Evolutionary conservation across 495 filamentous ascomycete species (phyloP).

Genomic region (Pyronema domesticum): DNA sequence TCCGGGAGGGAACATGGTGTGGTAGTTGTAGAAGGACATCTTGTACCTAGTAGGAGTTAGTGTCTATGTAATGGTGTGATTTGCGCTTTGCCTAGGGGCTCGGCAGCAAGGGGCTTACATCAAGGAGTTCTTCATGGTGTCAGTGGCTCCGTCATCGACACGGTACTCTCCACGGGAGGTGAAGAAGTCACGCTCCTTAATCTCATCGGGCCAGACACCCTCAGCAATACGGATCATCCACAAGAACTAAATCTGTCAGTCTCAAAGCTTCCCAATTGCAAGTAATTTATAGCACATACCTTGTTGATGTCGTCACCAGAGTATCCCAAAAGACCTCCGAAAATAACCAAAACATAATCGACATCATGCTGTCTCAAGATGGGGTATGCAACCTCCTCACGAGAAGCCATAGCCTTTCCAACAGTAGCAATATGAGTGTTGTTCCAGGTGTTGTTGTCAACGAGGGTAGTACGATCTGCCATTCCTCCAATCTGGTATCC

Average conservation of each 20-base stretch:
- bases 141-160: slow-evolving; percentile 85
- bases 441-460: slow-evolving; percentile 99
- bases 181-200: slow-evolving; percentile 94
- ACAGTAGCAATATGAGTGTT: slow-evolving; percentile 99
- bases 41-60: slow-evolving; percentile 53
- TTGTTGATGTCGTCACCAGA: slow-evolving; percentile 99
- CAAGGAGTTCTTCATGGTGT: slow-evolving; percentile 96
- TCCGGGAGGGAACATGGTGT: slow-evolving; percentile 75
- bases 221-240: slow-evolving; percentile 99
- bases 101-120: slow-evolving; percentile 35
- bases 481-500: slow-evolving; percentile 99
- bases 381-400: slow-evolving; percentile 95
- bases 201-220: slow-evolving; percentile 97
- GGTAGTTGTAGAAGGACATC: slow-evolving; percentile 99
- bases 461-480: slow-evolving; percentile 92
- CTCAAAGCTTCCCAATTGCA: not conserved
- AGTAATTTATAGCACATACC: slow-evolving; percentile 3
- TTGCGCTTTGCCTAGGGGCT: no score
- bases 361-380: slow-evolving; percentile 98
- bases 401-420: slow-evolving; percentile 95
- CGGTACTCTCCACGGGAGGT: slow-evolving; percentile 88
- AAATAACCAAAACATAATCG: slow-evolving; percentile 93
- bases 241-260: slow-evolving; percentile 43
- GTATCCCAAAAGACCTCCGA: slow-evolving; percentile 90
- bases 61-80: slow-evolving; percentile 4